Evolutionary conservation across 148 eudicot genomes (phyloP), one percentile per base, ranked within the genome.

Genomic region (Diospyros kaki): DNA sequence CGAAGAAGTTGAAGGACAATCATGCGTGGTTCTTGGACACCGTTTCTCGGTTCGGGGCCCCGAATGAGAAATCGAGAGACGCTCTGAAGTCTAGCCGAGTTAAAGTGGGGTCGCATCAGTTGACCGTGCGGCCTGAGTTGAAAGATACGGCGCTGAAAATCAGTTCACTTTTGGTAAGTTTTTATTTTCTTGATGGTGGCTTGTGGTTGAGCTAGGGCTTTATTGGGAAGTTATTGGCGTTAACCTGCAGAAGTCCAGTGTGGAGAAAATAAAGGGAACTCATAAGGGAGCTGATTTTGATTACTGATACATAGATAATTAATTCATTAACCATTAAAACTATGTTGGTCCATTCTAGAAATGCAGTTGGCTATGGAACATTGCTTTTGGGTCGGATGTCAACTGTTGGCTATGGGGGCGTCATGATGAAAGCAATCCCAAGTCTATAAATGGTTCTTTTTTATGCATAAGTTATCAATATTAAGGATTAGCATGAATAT

Each of bases 21-120:
- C 92, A 86, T 66, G 63, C 45, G 1, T 95, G 98, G 98, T 88
- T 95, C 17, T 73, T 92, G 84, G 89, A 95, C 44, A 90, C 94
- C 11, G 71, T 89, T 28, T 66, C 78, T 71, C 79, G 78, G 68
- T 95, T 95, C 79, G 90, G 89, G 87, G 86, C 89, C 43, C 90
- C 92, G 5, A 85, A 81, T 76, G 87, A 85, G 81, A 83, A 87
- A 73, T 95, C 98, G 1, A 92, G 76, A 53, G 87, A 89, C 66
- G 97, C 96, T 51, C 80, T 95, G 87, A 86, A 88, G 82, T 80
- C 94, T 8, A 73, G 50, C 7, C 73, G 71, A 73, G 69, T 95
- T 17, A 84, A 78, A 28, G 64, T 92, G 56, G 98, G 96, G 8
- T 71, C 85, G 39, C 96, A 78, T 72, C 86, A 82, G 75, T 75